Evolutionary conservation across 129 eudicot genomes (phyloP), one percentile per base, ranked within the genome.

Genomic region (Artemisia argyi): DNA sequence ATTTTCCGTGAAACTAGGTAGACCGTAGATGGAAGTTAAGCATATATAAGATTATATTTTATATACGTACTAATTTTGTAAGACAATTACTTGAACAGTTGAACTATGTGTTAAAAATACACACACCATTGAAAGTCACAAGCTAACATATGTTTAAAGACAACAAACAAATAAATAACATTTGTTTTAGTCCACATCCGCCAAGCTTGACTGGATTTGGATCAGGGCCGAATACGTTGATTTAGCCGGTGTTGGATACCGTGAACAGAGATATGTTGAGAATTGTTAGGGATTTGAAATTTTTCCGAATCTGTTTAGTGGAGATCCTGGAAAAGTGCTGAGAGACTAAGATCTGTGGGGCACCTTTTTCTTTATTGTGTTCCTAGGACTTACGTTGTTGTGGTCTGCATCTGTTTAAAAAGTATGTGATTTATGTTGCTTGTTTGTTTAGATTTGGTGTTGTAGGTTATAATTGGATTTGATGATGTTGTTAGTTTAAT

Each of bases 321-420:
- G 90, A 60, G 98, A 93, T 85, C 98, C 98, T 1, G 98, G 98
- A 0, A 93, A 93, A 74, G 97, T 97, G 12, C 78, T 93, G 84
- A 67, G 98, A 66, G 98, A 93, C 84, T 93, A 97, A 97, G 98
- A 93, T 82, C 87, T 93, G 0, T 90, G 98, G 98, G 98, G 98
- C 0, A 97, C 98, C 0, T 93, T 93, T 61, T 93, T 93, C 91
- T 93, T 93, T 75, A 90, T 93, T 80, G 98, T 93, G 44, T 93
- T 93, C 77, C 85, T 93, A 14, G 98, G 98, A 13, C 91, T 93
- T 52, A 72, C 76, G 59, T 77, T 93, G 4, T 93, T 97, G 0
- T 93, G 98, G 98, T 93, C 96, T 49, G 97, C 98, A 3, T 87
- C 98, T 0, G 92, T 90, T 24, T 90, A 90, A 81, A 93, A 93